These are phyloP conservation scores for Limnanthes douglasii DNA, from an alignment of 345 rosid species.

Conservation along the genomic window DNA sequence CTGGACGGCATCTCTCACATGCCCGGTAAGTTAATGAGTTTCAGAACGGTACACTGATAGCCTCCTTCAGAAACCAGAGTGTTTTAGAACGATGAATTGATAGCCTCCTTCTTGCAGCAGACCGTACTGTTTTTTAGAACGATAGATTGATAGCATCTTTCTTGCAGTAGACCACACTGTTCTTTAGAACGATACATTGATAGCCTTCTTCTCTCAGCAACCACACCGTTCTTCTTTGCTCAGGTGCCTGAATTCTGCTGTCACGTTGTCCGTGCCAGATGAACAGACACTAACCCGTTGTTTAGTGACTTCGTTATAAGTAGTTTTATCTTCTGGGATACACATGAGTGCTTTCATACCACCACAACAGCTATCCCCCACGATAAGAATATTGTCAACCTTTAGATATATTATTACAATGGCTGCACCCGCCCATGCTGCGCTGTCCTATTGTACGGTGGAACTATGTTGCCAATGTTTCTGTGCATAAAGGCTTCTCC, in stretches of 20 bases:
- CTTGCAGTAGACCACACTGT: no score
- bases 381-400: conserved; percentile 78
- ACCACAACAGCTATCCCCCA: conserved; percentile 95
- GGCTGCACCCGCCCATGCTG: conserved; percentile 87
- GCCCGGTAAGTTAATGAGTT: conserved; percentile 64
- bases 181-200: no score
- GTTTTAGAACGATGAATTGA: no score
- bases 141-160: no score
- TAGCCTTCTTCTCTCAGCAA: conserved; percentile 85
- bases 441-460: conserved; percentile 65
- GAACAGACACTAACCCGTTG: conserved; percentile 74
- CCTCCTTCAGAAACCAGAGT: conserved; percentile 28
- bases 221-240: conserved; percentile 56
- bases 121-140: no score
- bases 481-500: conserved; percentile 96
- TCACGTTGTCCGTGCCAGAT: conserved; percentile 58
- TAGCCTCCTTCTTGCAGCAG: no score
- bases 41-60: conserved; percentile 63
- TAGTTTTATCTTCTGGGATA: conserved; percentile 16
- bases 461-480: conserved; percentile 97
- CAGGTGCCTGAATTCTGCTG: conserved; percentile 20
- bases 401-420: conserved; percentile 80
- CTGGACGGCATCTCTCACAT: conserved; percentile 49
- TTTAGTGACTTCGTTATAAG: conserved; percentile 60
- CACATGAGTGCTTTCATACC: conserved; percentile 93